Evolutionary conservation across 805 yeast species (phyloP), one percentile per base, ranked within the genome.

Genomic region (Torulaspora gathmanii): DNA sequence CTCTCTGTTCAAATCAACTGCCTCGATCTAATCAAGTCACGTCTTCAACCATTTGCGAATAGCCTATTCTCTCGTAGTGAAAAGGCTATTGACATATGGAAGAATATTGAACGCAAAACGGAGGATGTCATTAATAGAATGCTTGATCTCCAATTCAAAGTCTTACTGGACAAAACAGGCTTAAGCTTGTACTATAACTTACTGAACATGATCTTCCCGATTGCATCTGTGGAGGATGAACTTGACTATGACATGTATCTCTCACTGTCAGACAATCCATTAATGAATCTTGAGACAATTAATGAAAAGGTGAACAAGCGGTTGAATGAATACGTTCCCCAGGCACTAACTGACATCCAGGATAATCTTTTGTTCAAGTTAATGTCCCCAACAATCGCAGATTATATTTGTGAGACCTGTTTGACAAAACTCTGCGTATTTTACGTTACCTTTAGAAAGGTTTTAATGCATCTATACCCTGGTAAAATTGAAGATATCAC

Each of bases 191-290:
- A 76, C 53, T 78, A 72, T 58, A 84, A 82, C 57, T 63, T 84
- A 40, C 70, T 83, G 46, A 81, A 82, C 55, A 80, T 84, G 83
- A 81, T 85, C n/a, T 80, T 78, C 61, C 83, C 85, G 11, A 63
- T 82, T 15, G 72, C 67, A 17, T 68, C 71, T 26, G 68, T 72
- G 7, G 64, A 70, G 51, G 72, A 70, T 42, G 85, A 79, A 42
- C 79, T 80, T 22, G 75, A 83, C 42, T 78, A 77, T 25, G 73
- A 78, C 17, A 72, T 83, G 57, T 86, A 85, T 60, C 69, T 78
- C 46, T 83, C 90, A 1, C 73, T 83, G 13, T 64, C 66, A 2
- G 89, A 83, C 52, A 83, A 83, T 58, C 75, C 70, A 20, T 54
- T 66, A 20, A 73, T 72, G 30, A 64, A 69, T 6, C 64, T 83